Conservation (phyloP, 2,329 filamentous ascomycete genomes). For the Arachnomyces sp. region DNA sequence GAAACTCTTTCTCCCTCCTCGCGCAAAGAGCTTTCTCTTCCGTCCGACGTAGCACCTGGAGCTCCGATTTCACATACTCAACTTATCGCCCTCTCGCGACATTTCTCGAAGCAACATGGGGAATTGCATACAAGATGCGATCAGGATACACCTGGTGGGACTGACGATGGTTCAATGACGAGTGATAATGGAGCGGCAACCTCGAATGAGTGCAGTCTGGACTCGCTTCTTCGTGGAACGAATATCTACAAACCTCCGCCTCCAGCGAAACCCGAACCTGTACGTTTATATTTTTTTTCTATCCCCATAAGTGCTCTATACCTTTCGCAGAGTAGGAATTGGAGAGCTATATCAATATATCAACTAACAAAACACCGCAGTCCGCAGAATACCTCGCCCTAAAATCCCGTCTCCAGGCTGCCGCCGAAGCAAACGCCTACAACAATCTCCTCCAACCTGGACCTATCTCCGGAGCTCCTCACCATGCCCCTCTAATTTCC, state of each 20-base stretch:
- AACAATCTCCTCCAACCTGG: slow-evolving; percentile 65
- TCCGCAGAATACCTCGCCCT: slow-evolving; percentile 75
- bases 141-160: background rate
- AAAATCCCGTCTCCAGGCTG: slow-evolving; percentile 74
- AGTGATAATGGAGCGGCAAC: slow-evolving; percentile 10
- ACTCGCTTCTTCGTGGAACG: slow-evolving; percentile 63
- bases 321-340: too few species aligned
- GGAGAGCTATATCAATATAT: background rate
- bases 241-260: slow-evolving; percentile 71
- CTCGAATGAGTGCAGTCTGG: slow-evolving; percentile 46
- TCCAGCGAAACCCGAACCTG: slow-evolving; percentile 66
- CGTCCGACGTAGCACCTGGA: slow-evolving; percentile 20
- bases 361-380: slow-evolving; percentile 35
- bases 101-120: slow-evolving; percentile 5
- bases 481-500: slow-evolving; percentile 35
- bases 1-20: slow-evolving; percentile 24
- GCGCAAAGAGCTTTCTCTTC: slow-evolving; percentile 28
- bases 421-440: slow-evolving; percentile 77
- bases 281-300: slow-evolving; percentile 32
- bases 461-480: slow-evolving; percentile 28
- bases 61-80: slow-evolving; percentile 36
- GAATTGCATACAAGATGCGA: background rate
- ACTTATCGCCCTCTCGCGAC: slow-evolving; percentile 29
- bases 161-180: slow-evolving; percentile 18
- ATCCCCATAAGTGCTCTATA: slow-evolving; percentile 1